Conservation (phyloP, 2,329 filamentous ascomycete genomes). For the Aspergillus bombycis region DNA sequence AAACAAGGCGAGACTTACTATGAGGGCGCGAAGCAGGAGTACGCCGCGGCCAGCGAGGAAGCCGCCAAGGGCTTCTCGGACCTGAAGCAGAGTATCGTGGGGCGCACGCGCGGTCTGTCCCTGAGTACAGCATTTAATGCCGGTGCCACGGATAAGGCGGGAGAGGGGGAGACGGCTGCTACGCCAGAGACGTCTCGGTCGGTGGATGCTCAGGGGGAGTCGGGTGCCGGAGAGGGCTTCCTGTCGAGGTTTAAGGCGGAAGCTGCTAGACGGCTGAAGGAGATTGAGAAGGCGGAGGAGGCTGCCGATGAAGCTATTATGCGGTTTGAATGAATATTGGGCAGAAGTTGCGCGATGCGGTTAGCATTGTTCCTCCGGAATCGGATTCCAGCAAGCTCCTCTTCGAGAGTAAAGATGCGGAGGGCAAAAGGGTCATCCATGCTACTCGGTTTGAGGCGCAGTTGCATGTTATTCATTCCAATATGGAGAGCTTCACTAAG, state of each 20-base stretch:
- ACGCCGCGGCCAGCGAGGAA: constrained; percentile 76
- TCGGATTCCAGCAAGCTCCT: constrained; percentile 66
- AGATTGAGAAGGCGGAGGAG: constrained; percentile 90
- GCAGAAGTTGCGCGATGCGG: constrained; percentile 87
- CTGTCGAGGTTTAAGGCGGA: constrained; percentile 76
- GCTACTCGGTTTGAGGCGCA: constrained; percentile 94
- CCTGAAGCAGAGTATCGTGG: constrained; percentile 68
- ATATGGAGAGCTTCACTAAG: constrained; percentile 76
- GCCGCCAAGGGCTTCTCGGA: constrained; percentile 79
- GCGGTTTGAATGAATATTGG: constrained; percentile 85
- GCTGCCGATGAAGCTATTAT: constrained; percentile 93
- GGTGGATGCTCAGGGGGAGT: constrained; percentile 21
- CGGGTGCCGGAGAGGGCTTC: constrained; percentile 60
- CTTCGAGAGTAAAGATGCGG: constrained; percentile 90
- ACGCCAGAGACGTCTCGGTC: constrained; percentile 17
- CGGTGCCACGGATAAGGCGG: constrained; percentile 25
- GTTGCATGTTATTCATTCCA: constrained; percentile 91
- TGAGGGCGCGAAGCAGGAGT: constrained; percentile 80
- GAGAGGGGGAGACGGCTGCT: constrained; percentile 35
- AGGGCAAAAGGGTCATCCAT: constrained; percentile 91
- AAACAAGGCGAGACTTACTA: constrained; percentile 93
- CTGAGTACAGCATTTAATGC: constrained; percentile 51
- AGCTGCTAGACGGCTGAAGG: constrained; percentile 80
- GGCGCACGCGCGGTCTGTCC: constrained; percentile 73
- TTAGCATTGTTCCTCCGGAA: constrained; percentile 78